Evolutionary conservation across 1,284 basidiomycete genomes (phyloP), one percentile per base, ranked within the genome.

Genomic region (Leccinum subatratum): DNA sequence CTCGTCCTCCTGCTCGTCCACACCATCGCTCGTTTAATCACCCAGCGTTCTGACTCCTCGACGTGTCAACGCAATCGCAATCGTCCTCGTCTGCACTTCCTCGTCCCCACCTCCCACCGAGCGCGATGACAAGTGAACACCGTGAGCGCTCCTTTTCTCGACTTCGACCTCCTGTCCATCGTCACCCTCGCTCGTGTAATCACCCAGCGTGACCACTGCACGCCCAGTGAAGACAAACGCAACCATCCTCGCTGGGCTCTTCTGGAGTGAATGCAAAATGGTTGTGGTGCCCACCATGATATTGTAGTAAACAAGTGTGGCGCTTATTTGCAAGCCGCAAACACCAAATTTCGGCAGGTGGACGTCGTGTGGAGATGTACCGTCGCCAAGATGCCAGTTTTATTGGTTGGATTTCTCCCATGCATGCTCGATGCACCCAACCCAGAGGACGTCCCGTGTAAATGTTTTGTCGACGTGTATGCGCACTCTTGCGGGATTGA

Each of bases 261-360:
- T 80, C 1, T 93, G 91, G 89, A 85, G 85, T 39, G 91, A 89
- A 2, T 92, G 90, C 89, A 90, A 86, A 70, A 78, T 86, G 45
- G 75, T 92, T 28, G 87, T 84, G 22, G 73, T 87, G 2, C 87
- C 90, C 1, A 76, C 81, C n/a, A 73, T 91, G 30, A 70, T 86
- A 25, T 89, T 14, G 77, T 83, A 25, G 67, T 66, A 3, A 73
- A 42, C 71, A 74, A 58, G 79, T 83, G 0, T 71, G 90, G 12
- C 79, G 79, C 32, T 78, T 91, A 62, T 75, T 90, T 14, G 82
- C 85, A 0, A 74, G 77, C 5, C 77, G 91, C 30, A 78, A 78
- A 64, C 75, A 77, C 63, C 74, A 77, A 83, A 69, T 71, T 92
- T 11, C 70, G 75, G 11, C 85, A 86, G 6, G 81, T 83, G 45